phyloP scores from a whole-genome alignment of 2,329 filamentous ascomycete species.

The Aureobasidium subglaciale region DNA sequence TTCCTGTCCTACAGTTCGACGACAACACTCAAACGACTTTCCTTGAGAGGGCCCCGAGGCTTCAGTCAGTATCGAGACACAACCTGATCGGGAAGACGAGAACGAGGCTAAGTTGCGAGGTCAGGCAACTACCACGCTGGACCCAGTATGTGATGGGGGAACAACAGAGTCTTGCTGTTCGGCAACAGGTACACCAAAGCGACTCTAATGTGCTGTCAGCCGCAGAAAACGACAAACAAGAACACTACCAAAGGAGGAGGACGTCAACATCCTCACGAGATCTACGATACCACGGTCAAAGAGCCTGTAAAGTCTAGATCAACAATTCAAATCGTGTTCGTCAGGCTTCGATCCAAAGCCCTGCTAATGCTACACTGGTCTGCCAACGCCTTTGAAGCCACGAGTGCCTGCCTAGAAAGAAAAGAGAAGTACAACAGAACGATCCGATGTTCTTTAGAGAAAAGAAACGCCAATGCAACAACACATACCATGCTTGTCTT shows the following conservation, averaged over 20 bases:
- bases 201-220: not conserved
- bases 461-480: not conserved
- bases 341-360: not conserved
- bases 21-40: too few species aligned
- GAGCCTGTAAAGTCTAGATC: not conserved
- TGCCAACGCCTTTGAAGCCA: not conserved
- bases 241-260: too few species aligned
- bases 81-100: too few species aligned
- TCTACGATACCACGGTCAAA: not conserved
- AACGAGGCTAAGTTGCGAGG: too few species aligned
- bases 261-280: not conserved
- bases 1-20: too few species aligned
- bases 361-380: conserved; percentile 9
- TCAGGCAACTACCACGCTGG: too few species aligned
- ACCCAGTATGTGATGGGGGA: too few species aligned
- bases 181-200: too few species aligned
- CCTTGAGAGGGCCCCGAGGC: too few species aligned
- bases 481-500: not conserved
- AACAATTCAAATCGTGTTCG: not conserved
- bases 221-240: not conserved
- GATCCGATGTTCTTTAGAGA: not conserved
- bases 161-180: too few species aligned
- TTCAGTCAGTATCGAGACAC: too few species aligned
- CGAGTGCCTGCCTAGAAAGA: not conserved
- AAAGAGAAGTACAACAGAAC: conserved; percentile 2